A percentile compares a stretch with the other conserved stretches of the same genome.
These are phyloP conservation scores for Pulveroboletus ravenelii DNA, from an alignment of 768 basidiomycete species.

Conservation along the genomic window DNA sequence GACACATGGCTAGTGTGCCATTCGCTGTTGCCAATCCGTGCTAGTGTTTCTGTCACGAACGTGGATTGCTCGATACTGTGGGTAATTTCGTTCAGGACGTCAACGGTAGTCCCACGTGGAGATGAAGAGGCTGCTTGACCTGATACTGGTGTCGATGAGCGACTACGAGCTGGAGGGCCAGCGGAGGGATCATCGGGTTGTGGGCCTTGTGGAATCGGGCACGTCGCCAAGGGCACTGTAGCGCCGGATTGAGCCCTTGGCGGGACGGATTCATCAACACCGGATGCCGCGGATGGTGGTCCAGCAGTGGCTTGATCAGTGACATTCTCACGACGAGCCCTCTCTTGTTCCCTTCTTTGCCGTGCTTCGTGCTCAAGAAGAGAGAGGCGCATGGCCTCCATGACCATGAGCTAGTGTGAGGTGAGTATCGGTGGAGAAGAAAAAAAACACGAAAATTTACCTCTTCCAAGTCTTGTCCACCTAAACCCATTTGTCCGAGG, in stretches of 20 bases:
- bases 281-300: conserved; percentile 9
- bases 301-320: conserved; percentile 34
- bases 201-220: conserved; percentile 3
- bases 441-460: conserved; percentile 40
- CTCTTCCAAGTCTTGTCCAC: conserved; percentile 90
- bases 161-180: conserved; percentile 17
- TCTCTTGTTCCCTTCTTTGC: conserved; percentile 73
- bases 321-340: conserved; percentile 47
- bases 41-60: conserved; percentile 13
- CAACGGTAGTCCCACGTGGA: conserved; percentile 23
- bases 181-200: conserved; percentile 11
- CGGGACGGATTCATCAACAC: conserved; percentile 3
- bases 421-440: conserved; percentile 13
- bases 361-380: conserved; percentile 93
- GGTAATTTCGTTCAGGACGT: conserved; percentile 23
- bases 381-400: conserved; percentile 98
- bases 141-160: conserved; percentile 31
- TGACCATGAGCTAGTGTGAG: conserved; percentile 78
- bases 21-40: conserved; percentile 8
- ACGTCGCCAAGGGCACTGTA: conserved; percentile 1
- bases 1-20: conserved; percentile 6
- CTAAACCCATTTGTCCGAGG: conserved; percentile 57
- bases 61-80: conserved; percentile 26
- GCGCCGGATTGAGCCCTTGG: conserved; percentile 3
- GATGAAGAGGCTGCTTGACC: conserved; percentile 33